Percentiles rank a stretch among this genome's conserved stretches.
Conservation (phyloP, 495 filamentous ascomycete genomes). For the Barbatosphaeria neglecta region DNA sequence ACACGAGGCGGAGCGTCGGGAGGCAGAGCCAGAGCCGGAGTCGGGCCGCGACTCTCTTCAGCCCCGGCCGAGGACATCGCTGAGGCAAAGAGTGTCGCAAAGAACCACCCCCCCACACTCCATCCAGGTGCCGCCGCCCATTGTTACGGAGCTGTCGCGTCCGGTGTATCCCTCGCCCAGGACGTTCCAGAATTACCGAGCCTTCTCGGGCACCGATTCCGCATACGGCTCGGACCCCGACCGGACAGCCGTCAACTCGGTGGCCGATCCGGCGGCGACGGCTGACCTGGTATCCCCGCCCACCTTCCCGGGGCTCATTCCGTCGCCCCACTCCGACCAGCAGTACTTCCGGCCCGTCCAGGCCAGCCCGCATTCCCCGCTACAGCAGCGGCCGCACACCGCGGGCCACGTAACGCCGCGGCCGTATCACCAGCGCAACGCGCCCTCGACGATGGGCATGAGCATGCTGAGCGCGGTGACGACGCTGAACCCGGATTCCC, state of each 20-base stretch:
- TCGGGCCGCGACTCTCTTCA: slow-evolving; percentile 7
- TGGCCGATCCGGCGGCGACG: slow-evolving; percentile 14
- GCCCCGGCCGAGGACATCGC: slow-evolving; percentile 25
- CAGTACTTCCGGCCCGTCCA: slow-evolving; percentile 43
- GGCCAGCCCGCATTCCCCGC: slow-evolving; percentile 42
- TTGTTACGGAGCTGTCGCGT: slow-evolving; percentile 15
- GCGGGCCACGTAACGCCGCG: slow-evolving; percentile 21
- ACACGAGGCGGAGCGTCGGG: background rate
- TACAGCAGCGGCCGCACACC: slow-evolving; percentile 45
- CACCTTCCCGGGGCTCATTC: slow-evolving; percentile 22
- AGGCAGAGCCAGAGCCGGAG: background rate
- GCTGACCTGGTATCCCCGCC: slow-evolving; percentile 24
- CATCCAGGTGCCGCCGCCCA: slow-evolving; percentile 30
- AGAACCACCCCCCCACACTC: slow-evolving; percentile 30
- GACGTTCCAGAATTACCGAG: slow-evolving; percentile 14
- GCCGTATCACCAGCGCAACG: slow-evolving; percentile 23
- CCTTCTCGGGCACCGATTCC: slow-evolving; percentile 26
- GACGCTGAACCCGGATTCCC: slow-evolving; percentile 15
- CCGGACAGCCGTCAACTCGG: slow-evolving; percentile 18
- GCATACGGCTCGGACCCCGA: slow-evolving; percentile 43
- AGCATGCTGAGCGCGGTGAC: slow-evolving; percentile 35
- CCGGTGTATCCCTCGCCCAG: slow-evolving; percentile 18
- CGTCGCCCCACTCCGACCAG: slow-evolving; percentile 38
- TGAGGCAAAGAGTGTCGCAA: slow-evolving; percentile 37
- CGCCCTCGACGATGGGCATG: slow-evolving; percentile 40